Percentiles rank a stretch among this genome's conserved stretches.
phyloP scores from a whole-genome alignment of 2,329 filamentous ascomycete genomes.

The Aphanocladium album region DNA sequence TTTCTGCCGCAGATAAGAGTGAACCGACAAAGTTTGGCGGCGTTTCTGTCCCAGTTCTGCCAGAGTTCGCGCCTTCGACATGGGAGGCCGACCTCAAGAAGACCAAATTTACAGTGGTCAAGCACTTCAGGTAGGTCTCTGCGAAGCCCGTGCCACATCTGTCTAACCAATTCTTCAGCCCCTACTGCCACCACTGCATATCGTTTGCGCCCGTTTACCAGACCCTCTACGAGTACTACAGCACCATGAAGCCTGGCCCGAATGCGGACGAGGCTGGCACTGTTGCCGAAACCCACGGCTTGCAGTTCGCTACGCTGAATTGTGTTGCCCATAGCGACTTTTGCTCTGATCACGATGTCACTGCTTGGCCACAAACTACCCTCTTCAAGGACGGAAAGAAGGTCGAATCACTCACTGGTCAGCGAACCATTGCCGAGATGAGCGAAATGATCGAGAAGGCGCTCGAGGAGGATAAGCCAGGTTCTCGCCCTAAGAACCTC shows the following conservation, averaged over 20 bases:
- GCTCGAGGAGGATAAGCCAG: constrained; percentile 74
- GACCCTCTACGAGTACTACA: constrained; percentile 91
- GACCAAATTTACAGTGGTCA: constrained; percentile 50
- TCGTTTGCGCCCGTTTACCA: constrained; percentile 80
- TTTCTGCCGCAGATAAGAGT: constrained; percentile 30
- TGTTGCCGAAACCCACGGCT: constrained; percentile 81
- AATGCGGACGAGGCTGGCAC: constrained; percentile 47
- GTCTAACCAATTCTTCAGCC: constrained; percentile 35
- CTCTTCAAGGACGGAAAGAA: constrained; percentile 75
- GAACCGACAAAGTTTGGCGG: constrained; percentile 58
- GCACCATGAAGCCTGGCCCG: constrained; percentile 71
- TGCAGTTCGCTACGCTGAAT: constrained; percentile 81
- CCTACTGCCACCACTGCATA: constrained; percentile 67
- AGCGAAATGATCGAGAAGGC: constrained; percentile 69
- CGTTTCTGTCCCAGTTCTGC: constrained; percentile 59
- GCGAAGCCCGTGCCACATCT: constrained; percentile 3
- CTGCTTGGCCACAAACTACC: constrained; percentile 69
- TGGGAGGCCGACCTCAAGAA: constrained; percentile 52
- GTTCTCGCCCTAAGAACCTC: constrained; percentile 64
- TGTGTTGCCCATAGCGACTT: constrained; percentile 78
- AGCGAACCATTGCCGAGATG: constrained; percentile 61
- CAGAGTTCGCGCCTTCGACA: constrained; percentile 53
- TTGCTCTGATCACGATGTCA: constrained; percentile 63
- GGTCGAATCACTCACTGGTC: constrained; percentile 58
- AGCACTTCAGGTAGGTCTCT: constrained; percentile 60